Percentiles rank a stretch among this genome's conserved stretches.
Evolutionary conservation across 306 rosid genomes (phyloP).

Genomic region (Pyrus bretschneideri): DNA sequence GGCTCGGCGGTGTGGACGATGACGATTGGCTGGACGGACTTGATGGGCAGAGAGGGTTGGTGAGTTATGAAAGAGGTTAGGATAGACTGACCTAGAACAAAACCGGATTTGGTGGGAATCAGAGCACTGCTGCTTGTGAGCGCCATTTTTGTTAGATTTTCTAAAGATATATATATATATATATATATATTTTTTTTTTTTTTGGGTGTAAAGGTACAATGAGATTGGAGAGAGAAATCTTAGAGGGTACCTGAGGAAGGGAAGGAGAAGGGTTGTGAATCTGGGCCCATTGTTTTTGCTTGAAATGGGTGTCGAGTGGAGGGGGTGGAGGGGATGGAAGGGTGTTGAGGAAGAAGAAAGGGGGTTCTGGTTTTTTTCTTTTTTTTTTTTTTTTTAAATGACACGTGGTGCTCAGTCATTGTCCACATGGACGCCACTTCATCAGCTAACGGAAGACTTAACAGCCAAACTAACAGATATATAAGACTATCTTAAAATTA

Average conservation of each 20-base stretch:
- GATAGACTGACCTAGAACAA: slow-evolving; percentile 21
- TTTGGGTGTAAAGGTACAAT: neutral
- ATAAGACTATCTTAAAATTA: too few relatives aligned
- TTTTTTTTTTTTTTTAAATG: too few relatives aligned
- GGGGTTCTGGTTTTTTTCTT: too few relatives aligned
- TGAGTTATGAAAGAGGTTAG: slow-evolving; percentile 21
- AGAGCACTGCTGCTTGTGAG: slow-evolving; percentile 29
- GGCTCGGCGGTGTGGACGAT: slow-evolving; percentile 88
- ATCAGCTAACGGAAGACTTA: too few relatives aligned
- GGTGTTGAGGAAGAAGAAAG: too few relatives aligned
- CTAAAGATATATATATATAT: neutral
- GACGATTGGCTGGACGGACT: slow-evolving; percentile 20
- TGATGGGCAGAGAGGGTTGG: slow-evolving; percentile 31
- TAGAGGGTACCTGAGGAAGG: neutral
- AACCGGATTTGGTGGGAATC: slow-evolving; percentile 36
- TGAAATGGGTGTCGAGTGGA: too few relatives aligned
- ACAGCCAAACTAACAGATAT: too few relatives aligned
- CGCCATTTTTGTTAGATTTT: slow-evolving; percentile 30
- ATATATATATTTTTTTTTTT: neutral
- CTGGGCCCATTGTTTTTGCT: too few relatives aligned
- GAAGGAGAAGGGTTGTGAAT: too few relatives aligned
- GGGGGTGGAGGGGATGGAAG: too few relatives aligned
- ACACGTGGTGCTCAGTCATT: too few relatives aligned
- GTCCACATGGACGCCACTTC: too few relatives aligned
- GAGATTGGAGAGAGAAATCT: neutral